Percentiles rank a stretch among this genome's conserved stretches.
These are phyloP conservation scores for Blastobotrys ciferrii DNA, from an alignment of 1,139 yeast genomes.

Conservation along the genomic window DNA sequence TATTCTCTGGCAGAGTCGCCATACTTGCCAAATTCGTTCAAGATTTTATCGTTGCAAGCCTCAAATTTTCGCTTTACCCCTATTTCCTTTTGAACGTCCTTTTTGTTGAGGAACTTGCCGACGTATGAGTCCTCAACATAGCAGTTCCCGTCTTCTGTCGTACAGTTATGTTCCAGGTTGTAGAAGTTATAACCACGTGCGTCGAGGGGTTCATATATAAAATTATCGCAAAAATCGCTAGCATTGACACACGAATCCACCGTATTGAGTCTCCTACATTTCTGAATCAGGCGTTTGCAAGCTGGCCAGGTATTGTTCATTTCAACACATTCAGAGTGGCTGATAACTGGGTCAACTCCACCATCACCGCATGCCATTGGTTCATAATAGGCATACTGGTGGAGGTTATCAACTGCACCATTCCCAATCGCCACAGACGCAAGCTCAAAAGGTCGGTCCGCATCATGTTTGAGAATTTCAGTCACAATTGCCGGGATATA, in stretches of 20 bases:
- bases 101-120: slow-evolving; percentile 65
- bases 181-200: neutral
- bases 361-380: neutral
- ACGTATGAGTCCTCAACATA: slow-evolving; percentile 68
- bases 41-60: neutral
- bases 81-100: slow-evolving; percentile 68
- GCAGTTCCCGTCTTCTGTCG: slow-evolving; percentile 42
- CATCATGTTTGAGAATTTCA: slow-evolving; percentile 70
- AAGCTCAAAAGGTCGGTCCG: slow-evolving; percentile 73
- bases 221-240: neutral
- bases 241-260: neutral
- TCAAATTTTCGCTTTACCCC: slow-evolving; percentile 66
- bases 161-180: neutral
- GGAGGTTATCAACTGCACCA: slow-evolving; percentile 89
- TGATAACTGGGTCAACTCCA: neutral
- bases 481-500: slow-evolving; percentile 90
- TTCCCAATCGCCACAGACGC: slow-evolving; percentile 91
- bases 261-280: neutral
- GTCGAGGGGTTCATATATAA: neutral
- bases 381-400: slow-evolving; percentile 81
- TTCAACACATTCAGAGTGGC: neutral
- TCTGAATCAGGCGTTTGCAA: neutral
- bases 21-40: neutral
- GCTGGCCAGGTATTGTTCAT: neutral
- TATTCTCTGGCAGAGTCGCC: neutral